Percentiles rank a stretch among this genome's conserved stretches.
phyloP scores from a whole-genome alignment of 2,329 filamentous ascomycete genomes.

The Aureobasidium leucospermi region DNA sequence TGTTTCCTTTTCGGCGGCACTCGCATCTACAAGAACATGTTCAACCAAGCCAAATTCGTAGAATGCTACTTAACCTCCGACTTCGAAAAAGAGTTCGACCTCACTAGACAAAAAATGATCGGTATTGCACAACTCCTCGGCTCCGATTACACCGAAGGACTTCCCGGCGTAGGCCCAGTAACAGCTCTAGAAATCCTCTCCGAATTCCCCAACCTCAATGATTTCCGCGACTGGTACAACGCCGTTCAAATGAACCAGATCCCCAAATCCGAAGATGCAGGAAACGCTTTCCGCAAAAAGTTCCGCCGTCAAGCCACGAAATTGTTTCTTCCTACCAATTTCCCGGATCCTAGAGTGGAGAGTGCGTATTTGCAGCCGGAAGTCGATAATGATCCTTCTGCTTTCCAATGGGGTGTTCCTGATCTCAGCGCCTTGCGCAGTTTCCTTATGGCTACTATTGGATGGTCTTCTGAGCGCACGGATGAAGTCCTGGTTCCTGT shows the following conservation, averaged over 20 bases:
- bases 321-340: constrained; percentile 73
- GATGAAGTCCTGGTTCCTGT: constrained; percentile 95
- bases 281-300: constrained; percentile 68
- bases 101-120: constrained; percentile 82
- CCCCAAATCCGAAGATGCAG: constrained; percentile 48
- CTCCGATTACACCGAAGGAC: constrained; percentile 89
- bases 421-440: constrained; percentile 77
- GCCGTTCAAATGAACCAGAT: constrained; percentile 64
- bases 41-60: constrained; percentile 95
- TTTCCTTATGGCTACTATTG: constrained; percentile 87
- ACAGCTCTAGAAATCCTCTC: constrained; percentile 90
- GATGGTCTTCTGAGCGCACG: constrained; percentile 84
- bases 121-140: constrained; percentile 84
- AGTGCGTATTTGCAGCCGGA: constrained; percentile 80
- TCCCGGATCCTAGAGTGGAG: constrained; percentile 71
- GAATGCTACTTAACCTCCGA: constrained; percentile 86
- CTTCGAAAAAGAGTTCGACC: constrained; percentile 79
- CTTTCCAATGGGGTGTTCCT: constrained; percentile 92
- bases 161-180: constrained; percentile 85
- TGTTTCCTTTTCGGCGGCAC: constrained; percentile 96
- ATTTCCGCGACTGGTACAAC: constrained; percentile 83
- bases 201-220: constrained; percentile 70
- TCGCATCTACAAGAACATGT: constrained; percentile 98
- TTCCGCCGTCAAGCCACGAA: constrained; percentile 80
- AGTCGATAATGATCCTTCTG: constrained; percentile 69